Conservation (phyloP, 768 basidiomycete species). For the Lactifluus rugatus region DNA sequence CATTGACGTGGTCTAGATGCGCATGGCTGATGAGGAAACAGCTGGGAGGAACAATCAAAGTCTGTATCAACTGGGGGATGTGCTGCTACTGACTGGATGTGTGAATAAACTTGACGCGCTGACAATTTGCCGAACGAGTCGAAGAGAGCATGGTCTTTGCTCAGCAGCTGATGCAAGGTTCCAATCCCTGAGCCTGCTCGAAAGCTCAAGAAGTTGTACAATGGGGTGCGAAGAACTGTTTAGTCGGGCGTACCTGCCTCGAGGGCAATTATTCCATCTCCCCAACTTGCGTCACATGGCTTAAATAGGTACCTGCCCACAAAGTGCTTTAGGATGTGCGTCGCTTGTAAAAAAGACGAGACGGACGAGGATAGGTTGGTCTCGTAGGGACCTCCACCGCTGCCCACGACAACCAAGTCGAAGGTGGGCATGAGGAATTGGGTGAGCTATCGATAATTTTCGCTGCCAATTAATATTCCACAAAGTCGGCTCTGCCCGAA, state of each 20-base stretch:
- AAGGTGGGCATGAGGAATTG: constrained; percentile 38
- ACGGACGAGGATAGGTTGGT: constrained; percentile 80
- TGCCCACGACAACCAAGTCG: constrained; percentile 67
- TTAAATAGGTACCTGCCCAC: constrained; percentile 78
- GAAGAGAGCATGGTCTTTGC: constrained; percentile 47
- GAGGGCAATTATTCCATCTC: constrained; percentile 70
- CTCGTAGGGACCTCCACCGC: constrained; percentile 80
- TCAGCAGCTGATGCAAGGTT: constrained; percentile 54
- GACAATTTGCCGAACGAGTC: constrained; percentile 40
- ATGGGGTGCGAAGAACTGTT: background rate
- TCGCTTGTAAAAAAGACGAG: constrained; percentile 8
- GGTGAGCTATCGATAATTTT: constrained; percentile 2
- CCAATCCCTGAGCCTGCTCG: constrained; percentile 75
- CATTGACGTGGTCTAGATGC: constrained; percentile 83
- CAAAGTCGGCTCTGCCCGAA: constrained; percentile 8
- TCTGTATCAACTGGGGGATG: too few species aligned
- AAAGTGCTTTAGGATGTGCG: background rate
- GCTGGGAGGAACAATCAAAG: constrained; percentile 31
- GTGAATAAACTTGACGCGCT: constrained; percentile 44
- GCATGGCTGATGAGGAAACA: constrained; percentile 83
- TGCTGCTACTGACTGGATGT: constrained; percentile 34
- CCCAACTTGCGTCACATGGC: constrained; percentile 53
- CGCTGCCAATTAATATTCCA: constrained; percentile 5
- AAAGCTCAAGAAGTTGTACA: background rate
- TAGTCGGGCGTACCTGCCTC: constrained; percentile 63